Conservation (phyloP, 2,329 filamentous ascomycete genomes). For the Cordyceps tenuipes region DNA sequence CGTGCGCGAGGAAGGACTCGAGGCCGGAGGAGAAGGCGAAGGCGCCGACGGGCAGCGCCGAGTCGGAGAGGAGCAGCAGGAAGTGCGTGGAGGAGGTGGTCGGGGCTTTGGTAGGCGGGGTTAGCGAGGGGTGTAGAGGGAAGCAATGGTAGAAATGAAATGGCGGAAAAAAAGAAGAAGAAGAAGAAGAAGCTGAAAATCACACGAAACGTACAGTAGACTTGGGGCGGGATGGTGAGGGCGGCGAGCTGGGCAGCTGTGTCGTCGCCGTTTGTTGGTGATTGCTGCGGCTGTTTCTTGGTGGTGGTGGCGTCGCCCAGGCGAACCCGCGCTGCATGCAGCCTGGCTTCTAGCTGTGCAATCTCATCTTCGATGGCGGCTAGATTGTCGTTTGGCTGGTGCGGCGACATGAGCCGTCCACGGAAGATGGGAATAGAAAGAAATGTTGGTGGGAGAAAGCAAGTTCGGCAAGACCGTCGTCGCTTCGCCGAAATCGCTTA, state of each 20-base stretch:
- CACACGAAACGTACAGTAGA: slow-evolving; percentile 14
- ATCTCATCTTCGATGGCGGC: slow-evolving; percentile 46
- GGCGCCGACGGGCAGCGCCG: slow-evolving; percentile 72
- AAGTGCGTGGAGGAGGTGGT: slow-evolving; percentile 42
- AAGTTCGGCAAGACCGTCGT: background rate
- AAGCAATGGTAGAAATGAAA: too few species aligned
- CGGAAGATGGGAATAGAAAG: too few species aligned
- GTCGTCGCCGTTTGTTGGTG: background rate
- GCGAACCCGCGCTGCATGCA: slow-evolving; percentile 37
- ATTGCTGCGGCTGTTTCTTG: slow-evolving; percentile 2
- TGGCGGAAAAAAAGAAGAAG: background rate
- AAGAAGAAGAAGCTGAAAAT: too few species aligned
- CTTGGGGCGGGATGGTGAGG: slow-evolving; percentile 1
- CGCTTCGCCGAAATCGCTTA: slow-evolving; percentile 12
- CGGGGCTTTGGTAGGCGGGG: background rate
- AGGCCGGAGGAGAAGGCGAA: slow-evolving; percentile 80
- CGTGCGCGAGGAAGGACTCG: slow-evolving; percentile 73
- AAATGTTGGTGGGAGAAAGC: background rate
- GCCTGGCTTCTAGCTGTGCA: slow-evolving; percentile 44
- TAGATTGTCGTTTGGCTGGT: slow-evolving; percentile 16
- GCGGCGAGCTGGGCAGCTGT: background rate
- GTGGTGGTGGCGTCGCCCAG: slow-evolving; percentile 24
- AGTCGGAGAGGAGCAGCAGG: slow-evolving; percentile 71
- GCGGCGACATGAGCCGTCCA: slow-evolving; percentile 13
- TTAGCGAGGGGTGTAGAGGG: background rate